These are phyloP conservation scores for Chlorokybus atmophyticus DNA, from an alignment of 139 green algal species.

Conservation along the genomic window DNA sequence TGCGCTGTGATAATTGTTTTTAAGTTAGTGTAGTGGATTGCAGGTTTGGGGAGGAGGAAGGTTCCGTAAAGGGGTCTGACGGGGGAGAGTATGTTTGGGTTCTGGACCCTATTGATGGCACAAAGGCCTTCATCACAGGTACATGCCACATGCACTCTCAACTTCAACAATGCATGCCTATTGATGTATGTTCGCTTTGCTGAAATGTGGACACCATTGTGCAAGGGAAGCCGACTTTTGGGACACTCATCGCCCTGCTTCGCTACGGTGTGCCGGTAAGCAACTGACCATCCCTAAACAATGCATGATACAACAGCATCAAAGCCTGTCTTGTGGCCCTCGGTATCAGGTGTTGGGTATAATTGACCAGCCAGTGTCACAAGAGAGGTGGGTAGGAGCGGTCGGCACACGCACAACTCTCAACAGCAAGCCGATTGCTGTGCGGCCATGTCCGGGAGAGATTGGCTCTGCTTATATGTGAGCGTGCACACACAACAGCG, in stretches of 20 bases:
- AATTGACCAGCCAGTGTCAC: slow-evolving; percentile 84
- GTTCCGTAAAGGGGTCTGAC: slow-evolving; percentile 11
- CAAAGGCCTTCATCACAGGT: slow-evolving; percentile 98
- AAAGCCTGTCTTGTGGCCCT: neutral
- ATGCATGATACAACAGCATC: no score
- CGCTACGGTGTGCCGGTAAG: slow-evolving; percentile 54
- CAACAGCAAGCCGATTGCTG: slow-evolving; percentile 60
- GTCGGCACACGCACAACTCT: slow-evolving; percentile 57
- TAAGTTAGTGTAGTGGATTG: neutral
- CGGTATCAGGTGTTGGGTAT: slow-evolving; percentile 52
- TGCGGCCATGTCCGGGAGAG: slow-evolving; percentile 30
- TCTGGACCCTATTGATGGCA: slow-evolving; percentile 96
- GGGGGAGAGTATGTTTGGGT: slow-evolving; percentile 74
- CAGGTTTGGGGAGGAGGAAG: slow-evolving; percentile 8
- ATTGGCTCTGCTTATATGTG: slow-evolving; percentile 42
- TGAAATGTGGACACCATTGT: no score
- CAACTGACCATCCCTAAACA: neutral
- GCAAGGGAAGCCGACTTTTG: slow-evolving; percentile 96
- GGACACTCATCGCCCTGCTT: slow-evolving; percentile 84
- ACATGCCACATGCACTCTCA: neutral
- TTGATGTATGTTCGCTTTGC: no score
- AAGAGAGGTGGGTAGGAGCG: slow-evolving; percentile 86
- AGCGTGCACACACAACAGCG: neutral
- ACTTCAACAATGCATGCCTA: no score
- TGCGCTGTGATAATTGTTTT: neutral